Base-by-base conservation (phyloP, 768 basidiomycete genomes). In the Leucosporidium scottii region DNA sequence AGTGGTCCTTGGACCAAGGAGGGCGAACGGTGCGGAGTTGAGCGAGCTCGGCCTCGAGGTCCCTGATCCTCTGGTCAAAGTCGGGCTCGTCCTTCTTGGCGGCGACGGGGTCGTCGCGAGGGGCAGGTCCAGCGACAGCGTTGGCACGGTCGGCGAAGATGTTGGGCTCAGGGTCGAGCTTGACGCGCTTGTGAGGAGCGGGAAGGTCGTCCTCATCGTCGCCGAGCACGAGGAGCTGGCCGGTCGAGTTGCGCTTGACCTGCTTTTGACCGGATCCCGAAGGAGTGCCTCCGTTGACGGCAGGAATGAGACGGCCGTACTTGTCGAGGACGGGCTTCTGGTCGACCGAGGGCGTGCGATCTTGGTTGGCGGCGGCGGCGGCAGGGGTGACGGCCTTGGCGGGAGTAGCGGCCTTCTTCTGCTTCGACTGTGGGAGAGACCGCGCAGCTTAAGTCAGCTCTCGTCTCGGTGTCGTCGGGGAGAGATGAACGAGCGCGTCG, bases 311-410 rank as follows among this genome's bases (percentile, higher is more conserved):
- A 10, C 53, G 25, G 15, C 53, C 27, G 39, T 54, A 17, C 25
- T 54, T 54, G 50, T 49, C 62, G 27, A 70, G 21, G 21, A 39
- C 54, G 36, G 69, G 65, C 62, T 70, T 70, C 62, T 66, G 63
- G 62, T 70, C 69, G 59, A 28, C 27, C 13, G 53, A 27, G 27
- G 53, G 27, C 5, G 25, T 54, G n/a, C 13, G 12, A 2, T 27
- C 27, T 27, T 34, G 34, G 34, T 17, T 54, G 53, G 27, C 27
- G 53, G 53, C 53, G 28, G n/a, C 53, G 53, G 53, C 25, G 53
- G 25, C 1, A 20, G 54, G 15, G 31, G 57, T 50, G 27, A 50
- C 39, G 12, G 61, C 28, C 8, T 53, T 23, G 25, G 64, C 64
- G 27, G 64, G 60, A 18, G 36, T 28, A 34, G 5, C 34, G 34